Conservation (phyloP, 106 monocot species). For the Dactylorhiza incarnata region DNA sequence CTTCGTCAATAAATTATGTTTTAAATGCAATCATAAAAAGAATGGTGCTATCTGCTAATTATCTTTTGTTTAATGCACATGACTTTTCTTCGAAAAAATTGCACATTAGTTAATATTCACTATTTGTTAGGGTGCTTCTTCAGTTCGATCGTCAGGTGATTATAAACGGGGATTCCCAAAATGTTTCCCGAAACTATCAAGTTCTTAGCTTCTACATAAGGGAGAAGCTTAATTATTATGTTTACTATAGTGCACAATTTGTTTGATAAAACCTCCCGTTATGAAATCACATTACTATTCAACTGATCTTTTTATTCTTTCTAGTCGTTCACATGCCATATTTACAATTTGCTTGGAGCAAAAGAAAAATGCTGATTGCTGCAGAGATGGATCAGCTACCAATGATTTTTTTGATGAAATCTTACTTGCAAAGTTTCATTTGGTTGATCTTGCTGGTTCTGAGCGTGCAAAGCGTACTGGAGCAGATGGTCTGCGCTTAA, state of each 20-base stretch:
- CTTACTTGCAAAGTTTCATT: conserved; percentile 75
- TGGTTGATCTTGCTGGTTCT: conserved; percentile 98
- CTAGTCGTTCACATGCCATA: conserved; percentile 98
- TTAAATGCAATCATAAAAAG: neutral
- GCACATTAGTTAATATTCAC: neutral
- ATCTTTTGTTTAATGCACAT: neutral
- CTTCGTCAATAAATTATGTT: neutral
- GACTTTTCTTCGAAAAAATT: neutral
- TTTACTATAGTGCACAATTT: neutral
- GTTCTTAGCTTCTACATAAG: neutral
- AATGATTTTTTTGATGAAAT: conserved; percentile 65
- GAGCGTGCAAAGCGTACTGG: conserved; percentile 98
- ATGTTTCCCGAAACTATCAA: neutral
- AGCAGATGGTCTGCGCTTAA: conserved; percentile 82
- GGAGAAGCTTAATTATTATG: neutral
- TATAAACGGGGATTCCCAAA: neutral
- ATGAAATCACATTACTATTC: neutral
- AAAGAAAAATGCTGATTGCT: conserved; percentile 34
- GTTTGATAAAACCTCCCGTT: neutral
- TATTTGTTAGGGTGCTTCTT: neutral
- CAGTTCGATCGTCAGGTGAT: neutral
- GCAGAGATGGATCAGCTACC: conserved; percentile 9
- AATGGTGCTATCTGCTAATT: neutral
- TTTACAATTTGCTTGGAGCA: conserved; percentile 92
- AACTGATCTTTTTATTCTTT: conserved; percentile 8